phyloP scores from a whole-genome alignment of 768 basidiomycete species.

The Podaxis sp. region DNA sequence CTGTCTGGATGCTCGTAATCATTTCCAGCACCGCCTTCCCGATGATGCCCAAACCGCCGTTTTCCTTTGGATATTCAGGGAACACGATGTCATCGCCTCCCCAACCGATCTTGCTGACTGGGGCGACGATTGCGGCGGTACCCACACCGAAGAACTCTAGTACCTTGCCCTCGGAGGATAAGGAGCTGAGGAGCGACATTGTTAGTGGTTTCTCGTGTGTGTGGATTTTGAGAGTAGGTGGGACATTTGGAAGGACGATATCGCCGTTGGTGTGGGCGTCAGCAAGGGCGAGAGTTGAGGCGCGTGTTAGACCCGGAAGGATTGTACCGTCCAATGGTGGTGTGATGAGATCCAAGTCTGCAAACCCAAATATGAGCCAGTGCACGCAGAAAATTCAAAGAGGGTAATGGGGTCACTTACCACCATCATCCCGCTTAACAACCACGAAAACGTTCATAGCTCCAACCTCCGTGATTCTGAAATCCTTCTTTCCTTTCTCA shows the following conservation, averaged over 20 bases:
- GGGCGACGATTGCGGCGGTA: slow-evolving; percentile 70
- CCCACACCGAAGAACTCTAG: slow-evolving; percentile 80
- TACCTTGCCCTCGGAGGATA: slow-evolving; percentile 51
- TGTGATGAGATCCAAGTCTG: slow-evolving; percentile 76
- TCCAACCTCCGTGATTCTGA: slow-evolving; percentile 57
- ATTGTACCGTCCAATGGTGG: slow-evolving; percentile 86
- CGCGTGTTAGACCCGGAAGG: slow-evolving; percentile 89
- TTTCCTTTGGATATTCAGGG: slow-evolving; percentile 37
- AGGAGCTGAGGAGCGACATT: slow-evolving; percentile 51
- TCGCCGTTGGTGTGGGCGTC: slow-evolving; percentile 54
- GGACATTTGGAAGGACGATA: slow-evolving; percentile 42
- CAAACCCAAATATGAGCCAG: background rate
- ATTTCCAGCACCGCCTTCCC: slow-evolving; percentile 63
- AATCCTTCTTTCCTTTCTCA: slow-evolving; percentile 14
- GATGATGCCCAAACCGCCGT: slow-evolving; percentile 49
- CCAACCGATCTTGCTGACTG: slow-evolving; percentile 60
- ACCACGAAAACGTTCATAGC: slow-evolving; percentile 84
- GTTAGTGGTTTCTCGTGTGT: slow-evolving; percentile 63
- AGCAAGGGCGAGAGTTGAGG: slow-evolving; percentile 66
- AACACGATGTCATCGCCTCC: slow-evolving; percentile 45
- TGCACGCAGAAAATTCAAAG: background rate
- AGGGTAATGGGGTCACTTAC: slow-evolving; percentile 29
- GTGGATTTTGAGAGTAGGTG: slow-evolving; percentile 34
- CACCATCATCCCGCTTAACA: slow-evolving; percentile 56
- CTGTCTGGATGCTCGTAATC: slow-evolving; percentile 32